phyloP scores from a whole-genome alignment of 2,329 filamentous ascomycete genomes.

The Seiridium unicorne region DNA sequence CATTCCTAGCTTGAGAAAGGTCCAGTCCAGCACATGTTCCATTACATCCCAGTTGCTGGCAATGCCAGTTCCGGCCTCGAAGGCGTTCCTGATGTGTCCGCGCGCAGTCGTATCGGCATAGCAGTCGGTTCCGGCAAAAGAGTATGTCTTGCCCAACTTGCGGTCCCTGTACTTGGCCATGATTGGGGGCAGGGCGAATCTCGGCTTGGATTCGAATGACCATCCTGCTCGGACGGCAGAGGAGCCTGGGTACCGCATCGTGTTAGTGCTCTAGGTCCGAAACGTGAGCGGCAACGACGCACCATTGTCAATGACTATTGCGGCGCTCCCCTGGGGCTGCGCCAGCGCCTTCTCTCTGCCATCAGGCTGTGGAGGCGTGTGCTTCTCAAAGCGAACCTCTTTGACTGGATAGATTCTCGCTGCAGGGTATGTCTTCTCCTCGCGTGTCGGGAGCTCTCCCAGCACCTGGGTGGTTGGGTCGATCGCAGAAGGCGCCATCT shows the following conservation, averaged over 20 bases:
- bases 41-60: slow-evolving; percentile 98
- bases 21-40: slow-evolving; percentile 91
- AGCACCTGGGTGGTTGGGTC: slow-evolving; percentile 38
- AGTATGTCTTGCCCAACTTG: slow-evolving; percentile 87
- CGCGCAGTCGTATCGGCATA: slow-evolving; percentile 92
- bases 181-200: slow-evolving; percentile 79
- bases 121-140: slow-evolving; percentile 88
- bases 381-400: slow-evolving; percentile 60
- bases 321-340: slow-evolving; percentile 54
- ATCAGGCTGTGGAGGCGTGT: slow-evolving; percentile 55
- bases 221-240: slow-evolving; percentile 89
- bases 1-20: slow-evolving; percentile 90
- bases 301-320: slow-evolving; percentile 99
- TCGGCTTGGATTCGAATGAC: slow-evolving; percentile 86
- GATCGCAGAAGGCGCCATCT: slow-evolving; percentile 54
- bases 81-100: slow-evolving; percentile 86
- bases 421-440: slow-evolving; percentile 48
- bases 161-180: slow-evolving; percentile 95
- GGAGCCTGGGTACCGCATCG: slow-evolving; percentile 59
- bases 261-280: slow-evolving; percentile 14
- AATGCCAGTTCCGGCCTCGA: slow-evolving; percentile 86
- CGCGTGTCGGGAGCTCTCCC: slow-evolving; percentile 36
- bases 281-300: slow-evolving; percentile 19
- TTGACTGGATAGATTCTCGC: slow-evolving; percentile 59
- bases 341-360: slow-evolving; percentile 69